Percentiles rank a stretch among this genome's conserved stretches.
Evolutionary conservation across 2,329 filamentous ascomycete genomes (phyloP).

Genomic region (Coniochaeta sp.): DNA sequence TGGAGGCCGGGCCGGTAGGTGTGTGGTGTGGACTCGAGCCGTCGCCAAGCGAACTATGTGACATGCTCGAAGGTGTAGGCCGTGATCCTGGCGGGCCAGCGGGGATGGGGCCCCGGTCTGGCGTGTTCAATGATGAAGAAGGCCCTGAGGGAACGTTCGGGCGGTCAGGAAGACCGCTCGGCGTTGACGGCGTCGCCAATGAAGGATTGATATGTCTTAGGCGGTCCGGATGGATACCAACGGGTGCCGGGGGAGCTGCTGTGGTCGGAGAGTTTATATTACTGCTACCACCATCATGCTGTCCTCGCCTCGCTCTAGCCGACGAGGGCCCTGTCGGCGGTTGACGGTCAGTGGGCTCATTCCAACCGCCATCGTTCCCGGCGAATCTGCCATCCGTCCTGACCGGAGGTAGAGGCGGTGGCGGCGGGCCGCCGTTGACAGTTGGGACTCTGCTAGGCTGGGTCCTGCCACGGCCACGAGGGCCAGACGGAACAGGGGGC

Average conservation of each 20-base stretch:
- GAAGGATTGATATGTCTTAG: constrained; percentile 26
- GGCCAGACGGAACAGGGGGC: constrained; percentile 38
- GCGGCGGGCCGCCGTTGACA: constrained; percentile 20
- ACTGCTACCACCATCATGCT: constrained; percentile 23
- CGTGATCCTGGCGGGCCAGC: constrained; percentile 6
- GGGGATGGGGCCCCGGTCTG: constrained; percentile 13
- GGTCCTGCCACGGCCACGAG: constrained; percentile 30
- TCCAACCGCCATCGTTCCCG: constrained; percentile 29
- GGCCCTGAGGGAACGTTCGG: not conserved
- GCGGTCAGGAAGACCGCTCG: constrained; percentile 7
- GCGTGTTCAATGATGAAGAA: constrained; percentile 13
- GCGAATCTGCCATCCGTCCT: constrained; percentile 36
- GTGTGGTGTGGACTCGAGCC: constrained; percentile 9
- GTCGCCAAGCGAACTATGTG: constrained; percentile 19
- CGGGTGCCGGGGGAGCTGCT: constrained; percentile 8
- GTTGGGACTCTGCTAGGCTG: constrained; percentile 17
- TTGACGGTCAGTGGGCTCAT: constrained; percentile 40
- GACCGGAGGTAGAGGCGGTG: constrained; percentile 18
- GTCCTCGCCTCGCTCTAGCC: constrained; percentile 36
- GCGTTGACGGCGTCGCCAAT: constrained; percentile 7
- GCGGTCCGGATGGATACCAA: constrained; percentile 33
- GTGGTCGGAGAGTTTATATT: constrained; percentile 13
- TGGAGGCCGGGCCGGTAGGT: constrained; percentile 24
- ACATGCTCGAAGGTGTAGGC: constrained; percentile 20
- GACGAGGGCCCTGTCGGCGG: constrained; percentile 48